These are phyloP conservation scores for Thozetella sp. DNA, from an alignment of 495 filamentous ascomycete genomes.

Conservation along the genomic window DNA sequence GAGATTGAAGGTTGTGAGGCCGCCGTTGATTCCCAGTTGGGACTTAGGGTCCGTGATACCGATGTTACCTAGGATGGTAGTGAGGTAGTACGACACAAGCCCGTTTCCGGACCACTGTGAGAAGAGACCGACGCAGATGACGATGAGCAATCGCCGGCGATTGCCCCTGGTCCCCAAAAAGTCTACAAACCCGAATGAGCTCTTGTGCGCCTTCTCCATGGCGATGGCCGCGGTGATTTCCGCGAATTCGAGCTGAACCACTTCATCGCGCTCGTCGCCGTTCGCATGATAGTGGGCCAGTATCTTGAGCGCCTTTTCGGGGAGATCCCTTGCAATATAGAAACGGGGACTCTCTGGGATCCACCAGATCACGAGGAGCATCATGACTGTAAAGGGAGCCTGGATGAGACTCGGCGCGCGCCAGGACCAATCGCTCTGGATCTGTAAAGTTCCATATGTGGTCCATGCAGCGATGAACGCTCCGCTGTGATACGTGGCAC, in stretches of 20 bases:
- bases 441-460: slow-evolving; percentile 55
- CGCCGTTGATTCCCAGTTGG: slow-evolving; percentile 52
- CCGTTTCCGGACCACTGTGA: slow-evolving; percentile 63
- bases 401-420: slow-evolving; percentile 58
- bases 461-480: slow-evolving; percentile 56
- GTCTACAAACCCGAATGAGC: slow-evolving; percentile 50
- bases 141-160: slow-evolving; percentile 50
- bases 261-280: slow-evolving; percentile 47
- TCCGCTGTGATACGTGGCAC: slow-evolving; percentile 59
- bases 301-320: slow-evolving; percentile 55
- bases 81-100: slow-evolving; percentile 46
- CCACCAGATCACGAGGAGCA: slow-evolving; percentile 48
- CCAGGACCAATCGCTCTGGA: slow-evolving; percentile 59
- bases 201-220: slow-evolving; percentile 46
- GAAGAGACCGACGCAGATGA: slow-evolving; percentile 50
- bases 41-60: slow-evolving; percentile 40
- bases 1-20: slow-evolving; percentile 54
- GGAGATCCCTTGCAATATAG: slow-evolving; percentile 41
- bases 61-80: slow-evolving; percentile 42
- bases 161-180: slow-evolving; percentile 51
- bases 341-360: slow-evolving; percentile 54
- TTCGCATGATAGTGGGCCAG: slow-evolving; percentile 61
- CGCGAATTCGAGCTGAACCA: slow-evolving; percentile 53
- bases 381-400: slow-evolving; percentile 46
- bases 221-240: slow-evolving; percentile 57